Conservation (phyloP, 352 stramenopile genomes). For the Pythium myriotylum region DNA sequence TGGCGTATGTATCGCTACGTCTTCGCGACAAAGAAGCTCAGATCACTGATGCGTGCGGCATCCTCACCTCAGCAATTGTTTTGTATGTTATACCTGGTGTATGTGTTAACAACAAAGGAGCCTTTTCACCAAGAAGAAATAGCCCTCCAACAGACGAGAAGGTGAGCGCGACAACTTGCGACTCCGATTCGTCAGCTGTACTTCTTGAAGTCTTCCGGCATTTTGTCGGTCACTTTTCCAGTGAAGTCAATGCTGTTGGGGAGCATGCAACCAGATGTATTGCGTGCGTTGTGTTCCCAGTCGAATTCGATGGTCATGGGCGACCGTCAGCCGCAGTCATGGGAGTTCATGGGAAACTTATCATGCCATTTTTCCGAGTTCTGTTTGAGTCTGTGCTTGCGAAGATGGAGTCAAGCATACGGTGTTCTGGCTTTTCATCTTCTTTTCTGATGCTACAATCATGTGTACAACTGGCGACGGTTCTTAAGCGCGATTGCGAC, state of each 20-base stretch:
- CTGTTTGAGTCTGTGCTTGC: constrained; percentile 37
- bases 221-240: constrained; percentile 39
- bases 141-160: too few relatives aligned
- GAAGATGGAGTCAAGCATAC: constrained; percentile 53
- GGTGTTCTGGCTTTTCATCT: constrained; percentile 46
- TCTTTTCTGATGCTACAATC: constrained; percentile 52
- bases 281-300: constrained; percentile 43
- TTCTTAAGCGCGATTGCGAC: constrained; percentile 30
- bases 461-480: constrained; percentile 35
- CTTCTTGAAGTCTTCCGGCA: constrained; percentile 32
- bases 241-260: constrained; percentile 46
- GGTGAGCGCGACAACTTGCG: constrained; percentile 1
- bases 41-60: constrained; percentile 56
- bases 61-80: constrained; percentile 51
- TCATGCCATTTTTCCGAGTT: constrained; percentile 41
- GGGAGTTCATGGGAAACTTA: constrained; percentile 33
- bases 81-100: constrained; percentile 44
- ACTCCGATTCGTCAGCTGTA: background rate
- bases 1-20: constrained; percentile 47
- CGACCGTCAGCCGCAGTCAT: constrained; percentile 34
- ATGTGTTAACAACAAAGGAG: constrained; percentile 17
- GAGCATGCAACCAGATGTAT: constrained; percentile 55
- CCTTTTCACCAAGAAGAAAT: constrained; percentile 19
- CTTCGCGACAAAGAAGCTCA: constrained; percentile 59
- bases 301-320: constrained; percentile 56